Evolutionary conservation across 2,329 filamentous ascomycete species (phyloP).

Genomic region (Aotearoamyces nothofagi): DNA sequence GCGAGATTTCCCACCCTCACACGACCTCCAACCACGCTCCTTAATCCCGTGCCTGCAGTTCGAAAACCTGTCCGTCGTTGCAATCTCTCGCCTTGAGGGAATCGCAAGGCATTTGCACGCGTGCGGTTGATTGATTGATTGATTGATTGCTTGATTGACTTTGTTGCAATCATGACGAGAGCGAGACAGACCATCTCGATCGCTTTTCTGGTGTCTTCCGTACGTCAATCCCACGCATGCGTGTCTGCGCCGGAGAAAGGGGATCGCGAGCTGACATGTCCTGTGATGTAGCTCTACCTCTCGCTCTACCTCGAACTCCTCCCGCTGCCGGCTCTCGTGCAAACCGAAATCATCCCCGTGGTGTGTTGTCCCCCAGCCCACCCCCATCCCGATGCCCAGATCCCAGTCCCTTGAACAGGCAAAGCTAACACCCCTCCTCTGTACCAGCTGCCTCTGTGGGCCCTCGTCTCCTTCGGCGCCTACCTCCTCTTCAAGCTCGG

Average conservation of each 20-base stretch:
- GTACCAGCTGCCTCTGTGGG: conserved; percentile 78
- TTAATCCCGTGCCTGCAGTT: no score
- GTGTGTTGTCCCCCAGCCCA: conserved; percentile 19
- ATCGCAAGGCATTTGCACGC: no score
- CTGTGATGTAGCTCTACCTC: conserved; percentile 59
- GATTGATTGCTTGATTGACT: no score
- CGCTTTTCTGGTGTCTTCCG: conserved; percentile 73
- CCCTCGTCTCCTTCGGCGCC: conserved; percentile 77
- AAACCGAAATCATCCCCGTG: conserved; percentile 76
- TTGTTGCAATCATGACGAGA: conserved; percentile 69
- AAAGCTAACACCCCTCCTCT: conserved; percentile 3
- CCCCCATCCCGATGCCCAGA: conserved; percentile 1
- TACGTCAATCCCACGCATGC: conserved; percentile 29
- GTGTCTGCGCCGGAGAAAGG: conserved; percentile 1
- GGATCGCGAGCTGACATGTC: conserved; percentile 5
- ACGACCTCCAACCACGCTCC: no score
- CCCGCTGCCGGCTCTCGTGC: conserved; percentile 61
- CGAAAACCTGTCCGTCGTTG: no score
- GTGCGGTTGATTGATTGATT: no score
- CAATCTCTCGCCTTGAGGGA: no score
- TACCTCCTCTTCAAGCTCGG: conserved; percentile 87
- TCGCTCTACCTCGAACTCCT: conserved; percentile 72
- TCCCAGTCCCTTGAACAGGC: conserved; percentile 4
- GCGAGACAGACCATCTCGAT: conserved; percentile 86
- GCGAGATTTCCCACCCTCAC: no score